Base-by-base conservation (phyloP, 768 basidiomycete genomes). In the Arthromyces matolae region DNA sequence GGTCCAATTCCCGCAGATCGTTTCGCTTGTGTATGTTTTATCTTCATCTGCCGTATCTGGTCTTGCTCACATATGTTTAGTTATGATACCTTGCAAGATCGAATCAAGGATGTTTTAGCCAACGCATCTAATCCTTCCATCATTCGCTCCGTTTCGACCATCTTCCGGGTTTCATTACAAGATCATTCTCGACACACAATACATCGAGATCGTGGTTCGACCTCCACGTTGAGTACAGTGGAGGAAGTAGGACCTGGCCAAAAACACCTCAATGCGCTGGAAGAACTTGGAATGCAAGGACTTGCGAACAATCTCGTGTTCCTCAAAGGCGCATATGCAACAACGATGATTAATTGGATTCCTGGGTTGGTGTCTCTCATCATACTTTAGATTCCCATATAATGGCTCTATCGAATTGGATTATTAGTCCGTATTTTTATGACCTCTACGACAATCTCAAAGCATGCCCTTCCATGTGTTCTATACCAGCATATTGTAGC, bases 341-440 rank as follows among this genome's bases (percentile, higher is more conserved):
- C 79, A 42, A 80, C 76, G 58, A 78, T 89, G 71, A 76, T 87
- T 50, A 78, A 81, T 45, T 90, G 86, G 85, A 87, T 89, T 49
- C 82, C 85, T 25, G 76, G 55, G 40, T 54, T 74, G 47, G 65
- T 74, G 19, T 48, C 58, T 38, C 57, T 66, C 36, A 71, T 74
- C 59, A 68, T 71, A 55, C 49, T 52, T 50, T 59, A 57, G 42
- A 49, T 28, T 34, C 38, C 37, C 16, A 37, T 53, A 54, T 60
- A 54, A 55, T 58, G 36, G 20, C 25, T 37, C 27, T 42, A 37
- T 49, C 24, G 27, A 40, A 35, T 40, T 6, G 14, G 27, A 37
- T 27, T 42, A 28, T 50, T 50, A 25, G 43, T 45, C 44, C 19
- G n/a, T 47, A 51, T 44, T 41, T 34, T 51, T 50, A 51, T 53